Percentiles rank a stretch among this genome's conserved stretches.
Conservation (phyloP, 495 filamentous ascomycete genomes). For the Daldinia childiae region DNA sequence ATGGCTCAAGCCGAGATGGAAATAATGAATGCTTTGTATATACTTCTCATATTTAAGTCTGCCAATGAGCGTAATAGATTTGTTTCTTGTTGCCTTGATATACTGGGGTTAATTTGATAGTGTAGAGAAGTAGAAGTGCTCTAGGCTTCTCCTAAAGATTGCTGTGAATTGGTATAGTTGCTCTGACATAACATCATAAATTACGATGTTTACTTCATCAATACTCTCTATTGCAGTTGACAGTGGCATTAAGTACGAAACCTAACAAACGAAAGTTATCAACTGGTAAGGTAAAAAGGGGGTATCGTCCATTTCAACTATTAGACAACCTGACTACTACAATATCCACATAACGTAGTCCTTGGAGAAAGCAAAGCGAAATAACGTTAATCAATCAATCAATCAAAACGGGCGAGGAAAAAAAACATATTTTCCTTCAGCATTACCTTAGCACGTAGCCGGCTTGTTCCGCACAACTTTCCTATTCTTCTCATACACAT, state of each 20-base stretch:
- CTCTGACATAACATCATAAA: too few relatives aligned
- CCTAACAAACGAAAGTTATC: background rate
- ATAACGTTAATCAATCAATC: background rate
- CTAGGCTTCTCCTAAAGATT: too few relatives aligned
- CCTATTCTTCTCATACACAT: conserved; percentile 24
- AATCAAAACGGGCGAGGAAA: background rate
- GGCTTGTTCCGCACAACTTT: conserved; percentile 23
- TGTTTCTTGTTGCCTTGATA: background rate
- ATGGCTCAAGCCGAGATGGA: background rate
- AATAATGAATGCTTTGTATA: conserved; percentile 19
- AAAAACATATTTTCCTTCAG: conserved; percentile 9
- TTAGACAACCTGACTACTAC: conserved; percentile 35
- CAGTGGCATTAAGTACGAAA: background rate
- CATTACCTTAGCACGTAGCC: conserved; percentile 10
- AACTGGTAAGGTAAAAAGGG: conserved; percentile 31
- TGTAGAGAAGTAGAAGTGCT: too few relatives aligned
- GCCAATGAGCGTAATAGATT: conserved; percentile 4
- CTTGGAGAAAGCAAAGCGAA: background rate
- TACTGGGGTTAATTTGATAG: background rate
- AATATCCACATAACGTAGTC: conserved; percentile 18
- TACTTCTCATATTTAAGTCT: conserved; percentile 1
- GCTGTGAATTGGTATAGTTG: too few relatives aligned
- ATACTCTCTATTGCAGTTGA: too few relatives aligned
- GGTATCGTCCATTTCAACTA: conserved; percentile 50
- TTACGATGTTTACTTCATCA: too few relatives aligned